Base-by-base conservation (phyloP, 352 stramenopile genomes). In the Phytophthora foliorum region DNA sequence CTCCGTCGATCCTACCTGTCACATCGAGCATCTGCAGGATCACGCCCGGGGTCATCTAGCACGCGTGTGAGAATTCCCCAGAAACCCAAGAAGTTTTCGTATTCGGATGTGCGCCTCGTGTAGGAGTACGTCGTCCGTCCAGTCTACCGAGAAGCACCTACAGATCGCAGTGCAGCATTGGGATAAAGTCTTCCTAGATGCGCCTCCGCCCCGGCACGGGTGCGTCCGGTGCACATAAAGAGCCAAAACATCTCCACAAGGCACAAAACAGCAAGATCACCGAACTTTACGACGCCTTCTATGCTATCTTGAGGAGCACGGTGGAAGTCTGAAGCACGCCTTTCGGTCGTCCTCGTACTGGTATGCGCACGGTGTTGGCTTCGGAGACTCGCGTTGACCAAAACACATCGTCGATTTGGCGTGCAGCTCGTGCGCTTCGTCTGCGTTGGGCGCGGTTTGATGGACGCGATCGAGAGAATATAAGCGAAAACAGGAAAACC, bases 271-370 rank as follows among this genome's bases (percentile, higher is more conserved):
- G 64, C 71, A 75, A 73, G 57, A 74, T 86, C 62, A 74, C 57
- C 0, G 53, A 70, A 31, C 70, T 85, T 11, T 88, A 84, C 60
- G 80, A 88, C 57, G 66, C 74, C 17, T 89, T 89, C 60, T 83
- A 78, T 52, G 64, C 66, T 13, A 78, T 27, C 63, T 89, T 1
- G 78, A 84, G 24, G 61, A 82, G 19, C 42, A 82, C 49, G 74
- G 75, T 3, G 75, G 78, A 7, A 78, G 87, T 52, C 63, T 89
- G 2, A 74, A 82, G 44, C 71, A 78, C 16, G 64, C 87, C 14
- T 89, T 86, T 50, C 69, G 78, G 2, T 85, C 76, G 14, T 89
- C 81, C 3, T 54, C 82, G 74, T 39, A 63, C 66, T 19, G 81
- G 78, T 22, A 86, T 87, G 69, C 75, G 78, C n/a, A 80, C 67